These are phyloP conservation scores for Penicillium sclerotiorum DNA, from an alignment of 2,329 filamentous ascomycete genomes.

Conservation along the genomic window DNA sequence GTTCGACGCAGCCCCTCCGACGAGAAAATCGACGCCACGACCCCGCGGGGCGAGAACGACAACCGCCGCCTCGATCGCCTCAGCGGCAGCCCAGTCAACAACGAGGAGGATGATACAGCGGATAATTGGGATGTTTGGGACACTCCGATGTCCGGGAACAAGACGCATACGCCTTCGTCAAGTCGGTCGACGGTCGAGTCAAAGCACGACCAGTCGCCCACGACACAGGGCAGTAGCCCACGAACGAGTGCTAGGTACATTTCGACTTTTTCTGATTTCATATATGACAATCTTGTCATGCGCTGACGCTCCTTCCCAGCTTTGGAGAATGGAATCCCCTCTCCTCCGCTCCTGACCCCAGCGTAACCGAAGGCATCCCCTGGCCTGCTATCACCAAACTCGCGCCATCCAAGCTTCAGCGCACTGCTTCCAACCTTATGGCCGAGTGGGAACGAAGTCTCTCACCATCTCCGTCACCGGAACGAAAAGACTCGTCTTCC, in stretches of 20 bases:
- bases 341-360: slow-evolving; percentile 33
- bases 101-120: slow-evolving; percentile 45
- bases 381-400: slow-evolving; percentile 74
- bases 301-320: slow-evolving; percentile 38
- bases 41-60: slow-evolving; percentile 41
- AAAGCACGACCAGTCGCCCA: slow-evolving; percentile 49
- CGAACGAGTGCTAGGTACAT: slow-evolving; percentile 58
- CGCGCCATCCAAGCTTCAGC: slow-evolving; percentile 74
- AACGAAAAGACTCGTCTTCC: slow-evolving; percentile 25
- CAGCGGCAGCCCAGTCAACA: slow-evolving; percentile 23
- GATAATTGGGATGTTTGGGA: slow-evolving; percentile 62
- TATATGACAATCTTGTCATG: slow-evolving; percentile 31
- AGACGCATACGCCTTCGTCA: slow-evolving; percentile 46
- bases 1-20: slow-evolving; percentile 30
- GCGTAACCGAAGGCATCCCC: slow-evolving; percentile 50
- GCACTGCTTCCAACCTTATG: slow-evolving; percentile 82
- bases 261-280: slow-evolving; percentile 27
- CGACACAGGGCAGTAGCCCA: slow-evolving; percentile 51
- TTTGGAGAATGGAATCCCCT: slow-evolving; percentile 41
- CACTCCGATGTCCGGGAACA: slow-evolving; percentile 41
- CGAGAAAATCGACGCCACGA: slow-evolving; percentile 26
- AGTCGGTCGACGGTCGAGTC: slow-evolving; percentile 56
- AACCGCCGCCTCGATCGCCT: slow-evolving; percentile 38
- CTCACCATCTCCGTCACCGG: slow-evolving; percentile 56
- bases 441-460: slow-evolving; percentile 87